A percentile compares a stretch with the other conserved stretches of the same genome.
Conservation (phyloP, 139 green algal species). For the Chlorella vulgaris region DNA sequence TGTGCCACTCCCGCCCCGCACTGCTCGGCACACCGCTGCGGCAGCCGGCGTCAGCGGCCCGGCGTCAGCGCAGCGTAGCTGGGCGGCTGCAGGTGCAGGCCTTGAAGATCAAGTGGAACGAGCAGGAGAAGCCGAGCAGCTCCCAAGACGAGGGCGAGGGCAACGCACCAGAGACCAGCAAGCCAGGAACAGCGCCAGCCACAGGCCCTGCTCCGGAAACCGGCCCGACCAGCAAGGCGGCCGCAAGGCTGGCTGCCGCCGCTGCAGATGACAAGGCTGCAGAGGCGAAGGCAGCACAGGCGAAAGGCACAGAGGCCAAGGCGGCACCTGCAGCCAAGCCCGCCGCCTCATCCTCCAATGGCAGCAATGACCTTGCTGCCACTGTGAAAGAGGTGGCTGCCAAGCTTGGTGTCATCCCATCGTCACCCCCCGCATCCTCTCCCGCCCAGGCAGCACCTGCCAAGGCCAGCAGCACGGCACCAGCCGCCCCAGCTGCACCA, state of each 20-base stretch:
- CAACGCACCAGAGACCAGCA: background rate
- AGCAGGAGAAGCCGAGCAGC: background rate
- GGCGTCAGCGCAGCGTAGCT: background rate
- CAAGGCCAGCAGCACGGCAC: background rate
- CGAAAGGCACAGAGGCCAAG: background rate
- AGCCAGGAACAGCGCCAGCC: background rate
- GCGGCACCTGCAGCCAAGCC: background rate
- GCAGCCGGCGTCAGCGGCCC: background rate
- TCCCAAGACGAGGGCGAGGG: background rate
- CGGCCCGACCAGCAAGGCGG: background rate
- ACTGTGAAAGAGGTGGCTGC: background rate
- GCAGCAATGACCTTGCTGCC: background rate
- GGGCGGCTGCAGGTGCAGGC: slow-evolving; percentile 3
- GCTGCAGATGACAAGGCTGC: background rate
- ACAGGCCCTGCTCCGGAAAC: background rate
- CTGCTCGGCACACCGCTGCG: slow-evolving; percentile 15
- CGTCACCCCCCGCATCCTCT: background rate
- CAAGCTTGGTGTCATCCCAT: background rate
- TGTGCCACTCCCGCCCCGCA: background rate
- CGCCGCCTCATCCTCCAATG: background rate
- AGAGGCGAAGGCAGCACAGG: background rate
- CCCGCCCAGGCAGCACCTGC: background rate
- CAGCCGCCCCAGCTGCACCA: background rate
- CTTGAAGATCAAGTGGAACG: slow-evolving; percentile 19
- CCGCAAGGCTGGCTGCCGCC: background rate